A percentile compares a stretch with the other conserved stretches of the same genome.
These are phyloP conservation scores for Achaetomiella virescens DNA, from an alignment of 495 filamentous ascomycete species.

Conservation along the genomic window DNA sequence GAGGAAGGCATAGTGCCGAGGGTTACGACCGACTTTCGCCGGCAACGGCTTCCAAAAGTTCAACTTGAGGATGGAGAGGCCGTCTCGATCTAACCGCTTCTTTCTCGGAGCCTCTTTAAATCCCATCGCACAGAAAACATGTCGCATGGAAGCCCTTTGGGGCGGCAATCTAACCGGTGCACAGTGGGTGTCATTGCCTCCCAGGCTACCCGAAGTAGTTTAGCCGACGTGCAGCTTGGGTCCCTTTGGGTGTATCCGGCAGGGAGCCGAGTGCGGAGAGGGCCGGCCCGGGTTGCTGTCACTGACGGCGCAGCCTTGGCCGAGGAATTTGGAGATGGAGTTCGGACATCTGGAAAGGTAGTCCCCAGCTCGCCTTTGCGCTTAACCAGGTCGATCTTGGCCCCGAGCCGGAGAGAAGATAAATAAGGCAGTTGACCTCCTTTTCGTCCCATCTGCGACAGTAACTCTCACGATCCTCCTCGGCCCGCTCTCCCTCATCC, in stretches of 20 bases:
- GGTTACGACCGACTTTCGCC: too few relatives aligned
- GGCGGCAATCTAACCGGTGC: background rate
- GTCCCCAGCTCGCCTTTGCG: background rate
- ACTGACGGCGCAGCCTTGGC: background rate
- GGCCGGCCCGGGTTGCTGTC: background rate
- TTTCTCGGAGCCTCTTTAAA: too few relatives aligned
- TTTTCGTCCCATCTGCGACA: background rate
- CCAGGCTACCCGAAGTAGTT: background rate
- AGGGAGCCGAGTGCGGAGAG: background rate
- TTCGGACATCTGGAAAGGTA: conserved; percentile 11
- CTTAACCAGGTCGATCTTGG: background rate
- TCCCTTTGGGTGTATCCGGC: background rate
- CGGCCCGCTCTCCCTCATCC: too few relatives aligned
- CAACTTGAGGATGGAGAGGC: too few relatives aligned
- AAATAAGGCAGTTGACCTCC: too few relatives aligned
- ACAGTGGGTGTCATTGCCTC: background rate
- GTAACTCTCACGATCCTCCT: background rate
- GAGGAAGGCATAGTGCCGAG: too few relatives aligned
- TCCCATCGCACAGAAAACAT: too few relatives aligned
- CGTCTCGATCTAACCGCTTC: too few relatives aligned
- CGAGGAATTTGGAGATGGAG: conserved; percentile 16
- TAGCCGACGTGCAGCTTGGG: background rate
- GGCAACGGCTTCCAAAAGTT: too few relatives aligned
- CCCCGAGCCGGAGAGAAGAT: background rate
- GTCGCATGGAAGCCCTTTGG: too few relatives aligned